phyloP scores from a whole-genome alignment of 805 yeast genomes.

The Lachancea mirantina region DNA sequence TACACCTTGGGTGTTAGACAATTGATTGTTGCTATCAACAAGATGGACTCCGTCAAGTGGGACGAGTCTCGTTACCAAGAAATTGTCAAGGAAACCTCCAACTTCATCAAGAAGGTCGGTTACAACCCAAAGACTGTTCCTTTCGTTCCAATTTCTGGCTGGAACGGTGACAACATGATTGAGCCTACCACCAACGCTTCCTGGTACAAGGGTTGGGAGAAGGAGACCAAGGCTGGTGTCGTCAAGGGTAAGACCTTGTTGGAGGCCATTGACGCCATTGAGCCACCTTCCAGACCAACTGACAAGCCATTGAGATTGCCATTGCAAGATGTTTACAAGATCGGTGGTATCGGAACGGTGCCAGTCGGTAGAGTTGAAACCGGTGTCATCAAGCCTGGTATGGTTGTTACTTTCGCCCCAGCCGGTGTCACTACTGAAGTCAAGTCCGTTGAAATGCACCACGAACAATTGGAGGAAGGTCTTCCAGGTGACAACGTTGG shows the following conservation, averaged over 20 bases:
- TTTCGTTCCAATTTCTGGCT: slow-evolving; percentile 88
- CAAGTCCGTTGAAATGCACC: slow-evolving; percentile 86
- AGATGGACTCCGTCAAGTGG: slow-evolving; percentile 94
- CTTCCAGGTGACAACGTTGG: slow-evolving; percentile 89
- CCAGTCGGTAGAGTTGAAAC: slow-evolving; percentile 94
- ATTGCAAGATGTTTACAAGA: slow-evolving; percentile 87
- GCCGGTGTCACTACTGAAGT: slow-evolving; percentile 86
- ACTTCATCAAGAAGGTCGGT: slow-evolving; percentile 81
- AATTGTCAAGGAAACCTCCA: slow-evolving; percentile 66
- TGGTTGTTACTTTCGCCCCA: slow-evolving; percentile 85
- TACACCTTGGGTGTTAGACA: slow-evolving; percentile 84
- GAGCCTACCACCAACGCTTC: slow-evolving; percentile 75
- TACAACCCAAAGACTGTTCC: slow-evolving; percentile 75
- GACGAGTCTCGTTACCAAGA: slow-evolving; percentile 72
- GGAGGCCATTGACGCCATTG: slow-evolving; percentile 79
- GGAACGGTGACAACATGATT: slow-evolving; percentile 92
- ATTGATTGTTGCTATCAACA: slow-evolving; percentile 85
- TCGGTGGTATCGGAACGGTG: slow-evolving; percentile 88
- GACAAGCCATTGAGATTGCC: slow-evolving; percentile 87
- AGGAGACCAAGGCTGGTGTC: slow-evolving; percentile 68
- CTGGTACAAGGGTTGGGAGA: slow-evolving; percentile 84
- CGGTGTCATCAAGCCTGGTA: slow-evolving; percentile 87
- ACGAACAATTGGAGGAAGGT: slow-evolving; percentile 72
- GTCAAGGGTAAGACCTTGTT: slow-evolving; percentile 74
- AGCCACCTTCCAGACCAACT: slow-evolving; percentile 74